Evolutionary conservation across 345 rosid genomes (phyloP), one percentile per base, ranked within the genome.

Genomic region (Sonneratia alba): DNA sequence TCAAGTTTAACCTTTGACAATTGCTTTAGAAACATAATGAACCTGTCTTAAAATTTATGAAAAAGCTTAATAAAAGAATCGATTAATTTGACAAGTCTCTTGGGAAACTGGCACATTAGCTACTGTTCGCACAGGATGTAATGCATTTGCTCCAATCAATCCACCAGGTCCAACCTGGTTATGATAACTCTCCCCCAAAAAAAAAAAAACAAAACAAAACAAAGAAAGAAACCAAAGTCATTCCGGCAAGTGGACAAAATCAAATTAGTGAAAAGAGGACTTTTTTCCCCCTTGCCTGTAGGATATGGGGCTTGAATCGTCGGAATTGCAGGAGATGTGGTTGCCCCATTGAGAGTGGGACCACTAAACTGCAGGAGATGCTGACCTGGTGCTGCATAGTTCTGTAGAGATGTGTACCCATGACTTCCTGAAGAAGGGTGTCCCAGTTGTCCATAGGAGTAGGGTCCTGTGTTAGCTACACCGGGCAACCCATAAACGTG

Each of bases 221-320:
- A 27, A 27, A 27, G 0, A 27, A 27, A 27, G 32, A 27, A 27
- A 27, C 32, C 32, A 5, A 11, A 57, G 74, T 24, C 7, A 27
- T 36, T 65, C 37, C 11, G 15, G 61, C 8, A 69, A 32, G 2
- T 21, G 53, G 59, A 70, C 72, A 21, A 6, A 24, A 34, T 70
- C 36, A 15, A 56, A 45, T 56, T 2, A 56, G 49, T 49, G 7
- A 27, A 56, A 48, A 57, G 67, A 74, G 43, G 22, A 47, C 27
- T 72, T n/a, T 72, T 45, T 32, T 2, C 10, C 10, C 45, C 6
- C 66, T 62, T 62, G 38, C 82, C 81, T 70, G 77, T 37, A 47
- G 75, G 75, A 73, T 74, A 73, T 13, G 77, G 81, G 40, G 79
- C 69, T 56, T 82, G 82, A 68, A 72, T 70, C 15, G 78, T 69